Evolutionary conservation across 768 basidiomycete species (phyloP), one percentile per base, ranked within the genome.

Genomic region (Suillus weaverae): DNA sequence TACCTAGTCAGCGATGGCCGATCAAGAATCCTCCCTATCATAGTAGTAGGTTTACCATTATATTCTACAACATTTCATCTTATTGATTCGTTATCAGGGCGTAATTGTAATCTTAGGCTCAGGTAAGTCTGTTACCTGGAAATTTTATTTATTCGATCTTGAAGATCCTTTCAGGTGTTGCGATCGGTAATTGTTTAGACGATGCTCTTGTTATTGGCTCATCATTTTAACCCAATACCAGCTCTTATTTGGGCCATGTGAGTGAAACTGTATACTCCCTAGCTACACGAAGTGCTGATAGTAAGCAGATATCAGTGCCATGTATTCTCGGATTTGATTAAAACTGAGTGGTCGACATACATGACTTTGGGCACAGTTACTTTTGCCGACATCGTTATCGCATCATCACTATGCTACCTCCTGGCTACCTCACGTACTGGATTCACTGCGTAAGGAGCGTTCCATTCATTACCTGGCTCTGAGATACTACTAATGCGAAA

Each of bases 391-490:
- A 0, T 62, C 18, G 11, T 39, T 6, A 14, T 60, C 13, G 62
- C 62, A 62, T 55, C 54, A 14, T 62, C 56, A 36, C n/a, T 62
- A 36, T 62, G 62, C 22, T 62, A 62, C n/a, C 26, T 62, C 30
- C 50, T 62, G 4, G 41, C 62, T 38, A 59, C 36, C 2, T 59
- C 62, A 1, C 62, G 35, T 56, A 61, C 26, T 8, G 62, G 62
- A 22, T 60, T 62, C 3, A 16, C 56, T 36, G 32, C 36, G 62
- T 61, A 32, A 20, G n/a, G 4, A 33, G 2, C 20, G 7, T 11
- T 62, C 18, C 26, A 35, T 56, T 54, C 6, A n/a, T 13, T 38
- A 11, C 36, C 13, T 10, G 9, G 56, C 18, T 30, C 56, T 38
- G 50, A 36, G n/a, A 30, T 26, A 50, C 6, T 10, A 60, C 36